Evolutionary conservation across 441 rosid genomes (phyloP).

Genomic region (Erodium texanum): DNA sequence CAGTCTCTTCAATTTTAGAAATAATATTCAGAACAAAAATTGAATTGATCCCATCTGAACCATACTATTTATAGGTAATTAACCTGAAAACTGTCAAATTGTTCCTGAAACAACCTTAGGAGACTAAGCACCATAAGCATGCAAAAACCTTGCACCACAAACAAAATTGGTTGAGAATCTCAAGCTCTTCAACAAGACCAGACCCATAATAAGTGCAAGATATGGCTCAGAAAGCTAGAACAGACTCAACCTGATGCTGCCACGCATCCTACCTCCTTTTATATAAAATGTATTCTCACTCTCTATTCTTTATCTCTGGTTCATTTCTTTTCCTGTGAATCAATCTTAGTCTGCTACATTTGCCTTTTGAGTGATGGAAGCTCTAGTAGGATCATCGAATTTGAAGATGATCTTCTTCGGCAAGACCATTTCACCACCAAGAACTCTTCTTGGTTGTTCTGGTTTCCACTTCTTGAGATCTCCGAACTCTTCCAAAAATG

Average conservation of each 20-base stretch:
- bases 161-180: not conserved
- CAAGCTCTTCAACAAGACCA: not conserved
- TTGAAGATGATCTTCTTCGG: conserved; percentile 13
- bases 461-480: conserved; percentile 9
- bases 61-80: not conserved
- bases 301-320: not conserved
- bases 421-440: not conserved
- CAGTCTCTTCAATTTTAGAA: no score
- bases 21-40: no score
- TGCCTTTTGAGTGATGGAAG: conserved; percentile 19
- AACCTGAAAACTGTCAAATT: not conserved
- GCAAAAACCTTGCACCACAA: not conserved
- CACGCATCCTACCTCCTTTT: not conserved
- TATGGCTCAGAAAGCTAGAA: not conserved
- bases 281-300: not conserved
- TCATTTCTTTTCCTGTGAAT: not conserved
- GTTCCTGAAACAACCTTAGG: not conserved
- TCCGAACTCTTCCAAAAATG: conserved; percentile 8
- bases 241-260: not conserved
- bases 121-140: not conserved
- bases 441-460: conserved; percentile 6
- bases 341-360: not conserved
- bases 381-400: conserved; percentile 17
- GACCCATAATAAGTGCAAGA: not conserved
- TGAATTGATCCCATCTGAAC: not conserved